A percentile compares a stretch with the other conserved stretches of the same genome.
These are phyloP conservation scores for Dissophora globulifera DNA, from an alignment of 192 early-diverging fungal species.

Conservation along the genomic window DNA sequence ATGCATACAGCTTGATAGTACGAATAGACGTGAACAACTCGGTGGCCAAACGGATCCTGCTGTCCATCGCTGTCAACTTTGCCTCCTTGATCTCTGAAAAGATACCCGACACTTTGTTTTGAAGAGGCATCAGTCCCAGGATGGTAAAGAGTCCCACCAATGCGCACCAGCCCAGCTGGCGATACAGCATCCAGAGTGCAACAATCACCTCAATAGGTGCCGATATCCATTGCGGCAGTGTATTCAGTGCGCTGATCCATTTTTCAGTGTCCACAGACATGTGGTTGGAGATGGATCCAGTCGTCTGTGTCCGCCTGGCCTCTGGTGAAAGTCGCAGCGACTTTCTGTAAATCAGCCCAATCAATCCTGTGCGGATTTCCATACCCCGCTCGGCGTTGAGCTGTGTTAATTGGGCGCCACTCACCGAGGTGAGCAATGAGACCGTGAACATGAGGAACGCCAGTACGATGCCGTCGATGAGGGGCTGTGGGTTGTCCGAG, in stretches of 20 bases:
- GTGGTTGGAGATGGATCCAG: constrained; percentile 59
- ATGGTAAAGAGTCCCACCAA: constrained; percentile 24
- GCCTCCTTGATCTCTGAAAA: constrained; percentile 26
- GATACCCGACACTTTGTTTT: constrained; percentile 13
- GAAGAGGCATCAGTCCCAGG: constrained; percentile 26
- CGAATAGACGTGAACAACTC: constrained; percentile 38
- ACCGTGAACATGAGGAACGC: constrained; percentile 31
- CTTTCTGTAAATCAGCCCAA: constrained; percentile 79
- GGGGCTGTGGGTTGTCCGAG: neutral
- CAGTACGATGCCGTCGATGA: constrained; percentile 18
- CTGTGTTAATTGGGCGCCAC: constrained; percentile 20
- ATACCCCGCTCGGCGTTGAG: constrained; percentile 34
- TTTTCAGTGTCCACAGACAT: constrained; percentile 76
- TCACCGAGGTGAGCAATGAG: constrained; percentile 13
- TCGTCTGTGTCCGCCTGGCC: constrained; percentile 21
- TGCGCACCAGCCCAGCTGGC: constrained; percentile 33
- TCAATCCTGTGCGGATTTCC: constrained; percentile 39
- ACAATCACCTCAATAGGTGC: constrained; percentile 53
- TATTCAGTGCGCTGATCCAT: constrained; percentile 51
- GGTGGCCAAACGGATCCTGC: constrained; percentile 32
- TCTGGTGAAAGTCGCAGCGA: constrained; percentile 75
- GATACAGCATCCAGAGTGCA: constrained; percentile 38
- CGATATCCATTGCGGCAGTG: constrained; percentile 50
- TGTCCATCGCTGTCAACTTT: constrained; percentile 34
- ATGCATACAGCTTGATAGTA: constrained; percentile 38